phyloP scores from a whole-genome alignment of 805 yeast species.

The Ogataea minuta region DNA sequence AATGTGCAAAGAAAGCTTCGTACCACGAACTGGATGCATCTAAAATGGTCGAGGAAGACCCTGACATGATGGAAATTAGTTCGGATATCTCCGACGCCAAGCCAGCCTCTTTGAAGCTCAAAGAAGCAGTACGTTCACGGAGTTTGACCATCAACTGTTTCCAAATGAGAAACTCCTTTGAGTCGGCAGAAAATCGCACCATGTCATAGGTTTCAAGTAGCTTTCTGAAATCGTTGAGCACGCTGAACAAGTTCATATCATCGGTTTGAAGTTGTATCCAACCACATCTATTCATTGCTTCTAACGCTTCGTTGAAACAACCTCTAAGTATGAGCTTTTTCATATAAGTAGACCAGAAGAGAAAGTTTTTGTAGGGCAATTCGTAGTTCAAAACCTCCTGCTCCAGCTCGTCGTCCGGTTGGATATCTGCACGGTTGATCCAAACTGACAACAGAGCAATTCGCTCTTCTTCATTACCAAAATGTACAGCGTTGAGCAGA shows the following conservation, averaged over 20 bases:
- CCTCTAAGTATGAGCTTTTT: slow-evolving; percentile 62
- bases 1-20: slow-evolving; percentile 47
- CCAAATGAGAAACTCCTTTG: slow-evolving; percentile 48
- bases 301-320: slow-evolving; percentile 51
- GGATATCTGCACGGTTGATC: slow-evolving; percentile 69
- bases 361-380: slow-evolving; percentile 45
- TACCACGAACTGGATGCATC: slow-evolving; percentile 62
- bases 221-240: slow-evolving; percentile 41
- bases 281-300: slow-evolving; percentile 44
- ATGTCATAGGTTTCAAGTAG: slow-evolving; percentile 41
- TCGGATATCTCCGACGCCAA: slow-evolving; percentile 40
- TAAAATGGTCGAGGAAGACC: slow-evolving; percentile 47
- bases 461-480: slow-evolving; percentile 40
- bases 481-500: slow-evolving; percentile 54
- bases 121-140: slow-evolving; percentile 39
- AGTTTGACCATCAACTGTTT: slow-evolving; percentile 48
- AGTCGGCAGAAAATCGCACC: slow-evolving; percentile 34
- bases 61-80: slow-evolving; percentile 44
- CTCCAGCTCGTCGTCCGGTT: slow-evolving; percentile 53
- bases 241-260: slow-evolving; percentile 32
- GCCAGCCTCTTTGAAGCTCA: slow-evolving; percentile 29
- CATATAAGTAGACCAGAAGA: slow-evolving; percentile 62
- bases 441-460: slow-evolving; percentile 52
- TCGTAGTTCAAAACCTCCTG: slow-evolving; percentile 44
- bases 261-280: slow-evolving; percentile 38